phyloP scores from a whole-genome alignment of 2,329 filamentous ascomycete species.

The Pseudocercospora eumusae region DNA sequence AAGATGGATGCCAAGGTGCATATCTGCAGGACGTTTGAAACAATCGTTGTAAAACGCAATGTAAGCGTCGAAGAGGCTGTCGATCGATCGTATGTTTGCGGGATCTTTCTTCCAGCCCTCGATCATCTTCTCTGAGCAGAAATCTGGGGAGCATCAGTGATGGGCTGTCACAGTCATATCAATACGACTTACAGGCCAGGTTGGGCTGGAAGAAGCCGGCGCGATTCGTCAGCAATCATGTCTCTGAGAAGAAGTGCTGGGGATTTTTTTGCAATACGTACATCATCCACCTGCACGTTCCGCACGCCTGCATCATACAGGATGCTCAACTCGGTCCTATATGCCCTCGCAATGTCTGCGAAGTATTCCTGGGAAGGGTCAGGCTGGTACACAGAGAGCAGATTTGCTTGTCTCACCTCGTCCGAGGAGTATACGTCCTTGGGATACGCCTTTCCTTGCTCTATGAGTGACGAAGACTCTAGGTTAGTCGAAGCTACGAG shows the following conservation, averaged over 20 bases:
- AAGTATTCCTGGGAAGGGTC: conserved; percentile 44
- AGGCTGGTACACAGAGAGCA: neutral
- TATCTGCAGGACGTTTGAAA: conserved; percentile 60
- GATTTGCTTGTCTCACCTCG: conserved; percentile 33
- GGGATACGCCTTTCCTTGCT: conserved; percentile 49
- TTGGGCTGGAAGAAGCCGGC: conserved; percentile 38
- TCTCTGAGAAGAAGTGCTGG: neutral
- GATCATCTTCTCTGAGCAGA: conserved; percentile 72
- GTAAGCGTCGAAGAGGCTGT: conserved; percentile 72
- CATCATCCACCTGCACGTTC: conserved; percentile 52
- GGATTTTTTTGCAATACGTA: neutral
- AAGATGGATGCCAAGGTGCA: conserved; percentile 76
- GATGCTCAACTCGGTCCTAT: conserved; percentile 49
- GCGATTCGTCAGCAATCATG: neutral
- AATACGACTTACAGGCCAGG: conserved; percentile 40
- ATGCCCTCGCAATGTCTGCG: conserved; percentile 49
- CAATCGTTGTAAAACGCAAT: conserved; percentile 75
- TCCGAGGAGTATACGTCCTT: conserved; percentile 49
- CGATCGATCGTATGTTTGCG: conserved; percentile 66
- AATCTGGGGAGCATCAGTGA: conserved; percentile 47
- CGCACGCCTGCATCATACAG: conserved; percentile 49
- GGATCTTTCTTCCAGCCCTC: conserved; percentile 69
- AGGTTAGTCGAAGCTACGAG: no score
- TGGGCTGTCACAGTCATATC: neutral
- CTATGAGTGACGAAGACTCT: conserved; percentile 28